Conservation (phyloP, 2,329 filamentous ascomycete genomes). For the Diaporthe ilicicola region DNA sequence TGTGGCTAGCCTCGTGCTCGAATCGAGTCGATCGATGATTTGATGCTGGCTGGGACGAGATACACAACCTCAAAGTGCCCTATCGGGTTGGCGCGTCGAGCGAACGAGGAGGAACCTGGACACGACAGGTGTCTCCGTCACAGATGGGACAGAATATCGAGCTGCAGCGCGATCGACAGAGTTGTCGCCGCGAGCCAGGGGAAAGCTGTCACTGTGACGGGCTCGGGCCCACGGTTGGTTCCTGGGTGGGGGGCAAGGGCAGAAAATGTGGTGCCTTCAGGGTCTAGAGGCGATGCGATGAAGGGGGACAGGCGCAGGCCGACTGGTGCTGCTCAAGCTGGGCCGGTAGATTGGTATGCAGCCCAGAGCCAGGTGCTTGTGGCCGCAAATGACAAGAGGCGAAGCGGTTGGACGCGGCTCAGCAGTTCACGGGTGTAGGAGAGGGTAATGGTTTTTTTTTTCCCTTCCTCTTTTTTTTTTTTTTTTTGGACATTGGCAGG, state of each 20-base stretch:
- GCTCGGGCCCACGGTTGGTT: constrained; percentile 16
- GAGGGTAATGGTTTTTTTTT: background rate
- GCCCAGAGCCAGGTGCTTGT: background rate
- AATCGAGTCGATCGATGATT: constrained; percentile 1
- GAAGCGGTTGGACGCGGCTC: background rate
- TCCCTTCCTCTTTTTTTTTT: too few species aligned
- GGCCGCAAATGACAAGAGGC: background rate
- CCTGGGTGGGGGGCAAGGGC: constrained; percentile 7
- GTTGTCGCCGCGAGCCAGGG: background rate
- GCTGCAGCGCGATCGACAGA: constrained; percentile 17
- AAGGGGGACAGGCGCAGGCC: background rate
- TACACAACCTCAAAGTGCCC: background rate
- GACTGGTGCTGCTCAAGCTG: background rate
- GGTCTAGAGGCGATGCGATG: background rate
- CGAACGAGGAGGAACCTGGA: background rate
- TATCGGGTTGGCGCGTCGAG: background rate
- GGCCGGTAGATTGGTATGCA: constrained; percentile 7
- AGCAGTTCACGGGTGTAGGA: background rate
- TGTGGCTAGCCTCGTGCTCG: constrained; percentile 20
- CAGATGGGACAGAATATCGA: background rate
- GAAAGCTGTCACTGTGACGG: constrained; percentile 18
- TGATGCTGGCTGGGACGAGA: background rate
- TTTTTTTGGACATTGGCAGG: background rate
- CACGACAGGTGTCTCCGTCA: constrained; percentile 13
- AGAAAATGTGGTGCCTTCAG: constrained; percentile 20